Evolutionary conservation across 2,329 filamentous ascomycete species (phyloP).

Genomic region (Alternaria ethzedia): DNA sequence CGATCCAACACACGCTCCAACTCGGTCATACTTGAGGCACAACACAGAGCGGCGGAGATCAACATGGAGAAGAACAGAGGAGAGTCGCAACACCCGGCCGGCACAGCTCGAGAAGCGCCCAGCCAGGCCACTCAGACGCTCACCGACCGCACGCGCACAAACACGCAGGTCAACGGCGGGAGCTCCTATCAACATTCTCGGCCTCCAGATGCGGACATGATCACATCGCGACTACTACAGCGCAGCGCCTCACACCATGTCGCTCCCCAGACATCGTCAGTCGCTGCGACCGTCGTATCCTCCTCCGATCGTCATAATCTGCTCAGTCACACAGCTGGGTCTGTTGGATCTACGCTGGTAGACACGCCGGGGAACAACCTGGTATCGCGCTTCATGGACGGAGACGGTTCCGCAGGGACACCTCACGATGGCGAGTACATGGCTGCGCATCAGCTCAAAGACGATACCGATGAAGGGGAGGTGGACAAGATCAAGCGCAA

Average conservation of each 20-base stretch:
- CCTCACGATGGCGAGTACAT: conserved; percentile 49
- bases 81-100: conserved; percentile 20
- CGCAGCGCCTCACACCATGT: conserved; percentile 67
- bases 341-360: conserved; percentile 47
- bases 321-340: conserved; percentile 47
- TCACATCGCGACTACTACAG: conserved; percentile 71
- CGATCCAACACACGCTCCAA: conserved; percentile 51
- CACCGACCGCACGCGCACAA: conserved; percentile 34
- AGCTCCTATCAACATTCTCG: conserved; percentile 44
- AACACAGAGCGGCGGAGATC: conserved; percentile 32
- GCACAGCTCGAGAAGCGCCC: conserved; percentile 13
- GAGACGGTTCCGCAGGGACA: conserved; percentile 50
- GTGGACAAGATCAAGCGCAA: conserved; percentile 46
- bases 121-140: conserved; percentile 23
- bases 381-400: conserved; percentile 55
- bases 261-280: conserved; percentile 69
- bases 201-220: conserved; percentile 65
- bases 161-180: conserved; percentile 37
- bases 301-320: conserved; percentile 47
- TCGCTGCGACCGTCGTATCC: conserved; percentile 60
- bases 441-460: conserved; percentile 32
- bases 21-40: conserved; percentile 47
- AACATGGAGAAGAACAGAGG: conserved; percentile 31
- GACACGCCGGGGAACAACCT: conserved; percentile 51
- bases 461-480: conserved; percentile 24